A percentile compares a stretch with the other conserved stretches of the same genome.
Conservation (phyloP, 768 basidiomycete genomes). For the Asterophora lycoperdoides region DNA sequence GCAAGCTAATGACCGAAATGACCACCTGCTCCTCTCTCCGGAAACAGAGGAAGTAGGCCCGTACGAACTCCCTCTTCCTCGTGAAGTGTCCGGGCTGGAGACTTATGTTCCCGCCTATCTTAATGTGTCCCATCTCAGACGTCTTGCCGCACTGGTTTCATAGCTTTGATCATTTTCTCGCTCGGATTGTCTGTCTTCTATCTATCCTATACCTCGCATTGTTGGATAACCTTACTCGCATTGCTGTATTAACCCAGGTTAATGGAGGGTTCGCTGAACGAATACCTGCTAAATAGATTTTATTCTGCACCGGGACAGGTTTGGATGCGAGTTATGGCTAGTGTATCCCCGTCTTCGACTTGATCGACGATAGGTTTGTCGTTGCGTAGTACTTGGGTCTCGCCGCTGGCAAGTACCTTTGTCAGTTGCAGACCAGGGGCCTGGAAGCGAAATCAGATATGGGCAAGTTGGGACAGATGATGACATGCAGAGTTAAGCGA, state of each 20-base stretch:
- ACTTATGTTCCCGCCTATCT: constrained; percentile 94
- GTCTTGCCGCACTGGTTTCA: constrained; percentile 82
- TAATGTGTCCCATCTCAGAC: constrained; percentile 83
- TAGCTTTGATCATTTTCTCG: constrained; percentile 30
- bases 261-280: constrained; percentile 8
- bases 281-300: neutral
- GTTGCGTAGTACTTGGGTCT: constrained; percentile 36
- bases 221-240: constrained; percentile 36
- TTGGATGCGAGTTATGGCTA: constrained; percentile 16
- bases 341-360: constrained; percentile 47
- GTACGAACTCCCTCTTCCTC: constrained; percentile 88
- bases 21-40: constrained; percentile 91
- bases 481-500: constrained; percentile 29
- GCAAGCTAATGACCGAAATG: constrained; percentile 93
- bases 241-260: constrained; percentile 33
- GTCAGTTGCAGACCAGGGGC: constrained; percentile 32
- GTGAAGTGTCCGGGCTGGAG: constrained; percentile 94
- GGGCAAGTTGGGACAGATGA: neutral
- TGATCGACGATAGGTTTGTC: constrained; percentile 45
- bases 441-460: constrained; percentile 25
- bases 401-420: constrained; percentile 23
- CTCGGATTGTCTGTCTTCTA: constrained; percentile 22
- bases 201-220: constrained; percentile 44
- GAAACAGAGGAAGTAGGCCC: constrained; percentile 97
- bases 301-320: neutral